phyloP scores from a whole-genome alignment of 2,329 filamentous ascomycete genomes.

The Polytolypa hystricis region DNA sequence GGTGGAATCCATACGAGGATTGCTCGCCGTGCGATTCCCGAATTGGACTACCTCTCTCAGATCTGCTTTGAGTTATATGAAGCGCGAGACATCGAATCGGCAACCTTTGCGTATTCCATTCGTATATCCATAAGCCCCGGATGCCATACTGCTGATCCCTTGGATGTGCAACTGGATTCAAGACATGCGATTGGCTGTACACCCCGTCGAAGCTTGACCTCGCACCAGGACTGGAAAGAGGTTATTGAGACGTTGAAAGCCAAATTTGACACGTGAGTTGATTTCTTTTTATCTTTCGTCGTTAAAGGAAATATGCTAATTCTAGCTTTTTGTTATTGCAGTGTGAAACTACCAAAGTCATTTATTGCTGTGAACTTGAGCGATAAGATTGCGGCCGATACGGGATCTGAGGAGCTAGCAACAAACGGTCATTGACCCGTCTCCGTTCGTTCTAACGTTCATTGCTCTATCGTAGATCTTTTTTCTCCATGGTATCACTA shows the following conservation, averaged over 20 bases:
- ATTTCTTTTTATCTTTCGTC: slow-evolving; percentile 9
- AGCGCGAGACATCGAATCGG: slow-evolving; percentile 67
- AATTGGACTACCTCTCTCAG: slow-evolving; percentile 93
- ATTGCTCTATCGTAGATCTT: too few species aligned
- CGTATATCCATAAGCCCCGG: slow-evolving; percentile 92
- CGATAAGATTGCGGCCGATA: slow-evolving; percentile 32
- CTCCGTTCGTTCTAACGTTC: background rate
- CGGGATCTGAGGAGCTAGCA: slow-evolving; percentile 4
- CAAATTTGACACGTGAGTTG: slow-evolving; percentile 81
- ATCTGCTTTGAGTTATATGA: slow-evolving; percentile 98
- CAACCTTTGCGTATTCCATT: slow-evolving; percentile 86
- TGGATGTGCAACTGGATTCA: slow-evolving; percentile 92
- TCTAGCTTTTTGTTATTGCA: slow-evolving; percentile 12
- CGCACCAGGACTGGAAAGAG: slow-evolving; percentile 89
- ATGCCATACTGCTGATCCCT: slow-evolving; percentile 89
- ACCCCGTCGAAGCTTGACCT: slow-evolving; percentile 76
- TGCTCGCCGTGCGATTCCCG: slow-evolving; percentile 83
- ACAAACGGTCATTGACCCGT: background rate
- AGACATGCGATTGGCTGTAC: slow-evolving; percentile 94
- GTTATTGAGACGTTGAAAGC: slow-evolving; percentile 91
- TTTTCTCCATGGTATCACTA: too few species aligned
- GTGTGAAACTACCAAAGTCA: slow-evolving; percentile 41
- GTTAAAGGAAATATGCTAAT: background rate
- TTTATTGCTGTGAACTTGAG: slow-evolving; percentile 42
- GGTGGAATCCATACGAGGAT: slow-evolving; percentile 97